Percentiles rank a stretch among this genome's conserved stretches.
Conservation (phyloP, 768 basidiomycete genomes). For the Russula sp. region DNA sequence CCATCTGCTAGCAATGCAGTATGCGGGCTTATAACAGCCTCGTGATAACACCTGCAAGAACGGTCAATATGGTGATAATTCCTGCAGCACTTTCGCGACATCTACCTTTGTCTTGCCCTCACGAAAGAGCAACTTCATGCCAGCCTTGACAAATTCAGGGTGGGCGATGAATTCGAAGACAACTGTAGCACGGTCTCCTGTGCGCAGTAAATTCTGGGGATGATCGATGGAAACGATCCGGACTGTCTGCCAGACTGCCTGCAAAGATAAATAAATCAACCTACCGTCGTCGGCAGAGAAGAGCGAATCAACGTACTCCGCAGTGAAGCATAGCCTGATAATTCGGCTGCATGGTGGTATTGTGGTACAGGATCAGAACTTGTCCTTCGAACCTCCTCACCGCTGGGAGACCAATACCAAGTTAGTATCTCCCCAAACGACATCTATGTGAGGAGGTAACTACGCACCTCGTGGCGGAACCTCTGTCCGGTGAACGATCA, state of each 20-base stretch:
- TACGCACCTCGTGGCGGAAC: slow-evolving; percentile 63
- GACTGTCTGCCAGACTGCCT: slow-evolving; percentile 91
- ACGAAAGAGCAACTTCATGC: slow-evolving; percentile 88
- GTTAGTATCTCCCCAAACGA: background rate
- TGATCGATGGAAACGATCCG: slow-evolving; percentile 88
- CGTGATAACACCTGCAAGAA: slow-evolving; percentile 60
- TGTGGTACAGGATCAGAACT: slow-evolving; percentile 89
- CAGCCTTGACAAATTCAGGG: slow-evolving; percentile 88
- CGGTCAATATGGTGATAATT: background rate
- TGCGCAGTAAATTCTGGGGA: slow-evolving; percentile 81
- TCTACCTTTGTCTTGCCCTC: slow-evolving; percentile 93
- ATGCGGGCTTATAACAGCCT: slow-evolving; percentile 42
- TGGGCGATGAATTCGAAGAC: slow-evolving; percentile 91
- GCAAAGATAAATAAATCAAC: slow-evolving; percentile 13
- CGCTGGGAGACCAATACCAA: slow-evolving; percentile 38
- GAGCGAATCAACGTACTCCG: slow-evolving; percentile 47
- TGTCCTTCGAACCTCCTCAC: slow-evolving; percentile 87
- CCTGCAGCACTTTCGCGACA: slow-evolving; percentile 3
- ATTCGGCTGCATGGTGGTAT: slow-evolving; percentile 87
- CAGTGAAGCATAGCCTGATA: slow-evolving; percentile 97
- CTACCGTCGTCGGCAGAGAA: slow-evolving; percentile 5
- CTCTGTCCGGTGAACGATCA: slow-evolving; percentile 77
- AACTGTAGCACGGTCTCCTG: slow-evolving; percentile 93
- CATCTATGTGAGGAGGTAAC: background rate
- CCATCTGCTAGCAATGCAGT: background rate